Evolutionary conservation across 441 rosid species (phyloP).

Genomic region (Gossypium laxum): DNA sequence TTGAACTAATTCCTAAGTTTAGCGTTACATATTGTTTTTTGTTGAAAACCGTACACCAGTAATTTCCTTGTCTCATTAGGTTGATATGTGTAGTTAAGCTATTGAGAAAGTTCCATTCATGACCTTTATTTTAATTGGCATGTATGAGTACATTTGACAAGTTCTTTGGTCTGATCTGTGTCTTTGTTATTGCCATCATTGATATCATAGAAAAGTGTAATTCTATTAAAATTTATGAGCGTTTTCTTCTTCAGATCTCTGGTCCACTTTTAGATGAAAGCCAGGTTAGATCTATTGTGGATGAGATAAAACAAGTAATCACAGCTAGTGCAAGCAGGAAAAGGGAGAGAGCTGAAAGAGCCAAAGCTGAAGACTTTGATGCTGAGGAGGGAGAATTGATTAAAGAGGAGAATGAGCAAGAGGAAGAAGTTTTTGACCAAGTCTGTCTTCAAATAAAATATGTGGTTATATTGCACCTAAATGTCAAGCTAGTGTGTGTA

Average conservation of each 20-base stretch:
- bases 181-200: not conserved
- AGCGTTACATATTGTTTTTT: not conserved
- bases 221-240: constrained; percentile 13
- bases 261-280: constrained; percentile 68
- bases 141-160: not conserved
- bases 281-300: constrained; percentile 85
- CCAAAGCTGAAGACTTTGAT: constrained; percentile 94
- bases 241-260: constrained; percentile 53
- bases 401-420: constrained; percentile 96
- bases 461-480: constrained; percentile 4
- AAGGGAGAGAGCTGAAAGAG: constrained; percentile 82
- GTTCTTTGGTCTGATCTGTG: not conserved
- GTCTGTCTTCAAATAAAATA: constrained; percentile 35
- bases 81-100: not conserved
- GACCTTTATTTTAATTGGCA: not conserved
- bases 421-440: constrained; percentile 99
- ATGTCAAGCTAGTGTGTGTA: not conserved
- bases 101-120: not conserved
- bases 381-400: constrained; percentile 94
- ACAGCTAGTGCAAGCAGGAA: constrained; percentile 95
- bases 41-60: not conserved
- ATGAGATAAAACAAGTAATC: constrained; percentile 83
- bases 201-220: not conserved
- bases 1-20: not conserved
- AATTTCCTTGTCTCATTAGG: not conserved